A percentile compares a stretch with the other conserved stretches of the same genome.
Conservation (phyloP, 108 stramenopile species). For the Pseudonitzschia delicatissima region DNA sequence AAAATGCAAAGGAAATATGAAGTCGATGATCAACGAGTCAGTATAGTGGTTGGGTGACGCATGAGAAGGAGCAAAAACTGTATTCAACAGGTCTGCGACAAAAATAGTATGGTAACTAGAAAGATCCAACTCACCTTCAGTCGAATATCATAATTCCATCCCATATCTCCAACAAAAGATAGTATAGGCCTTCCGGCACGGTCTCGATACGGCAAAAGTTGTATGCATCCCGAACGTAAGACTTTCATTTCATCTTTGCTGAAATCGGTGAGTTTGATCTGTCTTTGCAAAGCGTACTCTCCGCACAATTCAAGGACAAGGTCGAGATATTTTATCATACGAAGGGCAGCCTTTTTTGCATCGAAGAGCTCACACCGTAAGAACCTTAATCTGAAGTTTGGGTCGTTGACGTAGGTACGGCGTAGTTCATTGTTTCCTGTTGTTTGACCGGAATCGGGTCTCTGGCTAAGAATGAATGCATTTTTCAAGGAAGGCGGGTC, state of each 20-base stretch:
- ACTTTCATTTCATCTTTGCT: conserved; percentile 13
- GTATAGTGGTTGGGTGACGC: too few relatives aligned
- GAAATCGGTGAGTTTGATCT: conserved; percentile 10
- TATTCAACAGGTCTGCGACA: background rate
- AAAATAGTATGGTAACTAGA: background rate
- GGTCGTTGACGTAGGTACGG: conserved; percentile 14
- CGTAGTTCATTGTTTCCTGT: too few relatives aligned
- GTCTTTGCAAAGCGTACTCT: background rate
- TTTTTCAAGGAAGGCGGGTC: too few relatives aligned
- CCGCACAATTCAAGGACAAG: conserved; percentile 26
- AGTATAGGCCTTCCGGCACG: background rate
- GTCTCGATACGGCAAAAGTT: conserved; percentile 3
- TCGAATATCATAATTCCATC: background rate
- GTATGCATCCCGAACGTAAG: conserved; percentile 3
- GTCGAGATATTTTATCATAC: conserved; percentile 16
- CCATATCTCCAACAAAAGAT: background rate
- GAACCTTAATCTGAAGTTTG: conserved; percentile 15
- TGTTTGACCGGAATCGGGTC: too few relatives aligned
- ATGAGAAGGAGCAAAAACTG: background rate
- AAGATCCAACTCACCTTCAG: background rate
- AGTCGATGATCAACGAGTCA: too few relatives aligned
- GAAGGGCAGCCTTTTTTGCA: background rate
- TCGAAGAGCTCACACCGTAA: conserved; percentile 12
- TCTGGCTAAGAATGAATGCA: too few relatives aligned
- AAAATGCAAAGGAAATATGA: too few relatives aligned